Base-by-base conservation (phyloP, 371 early-diverging fungal genomes). In the Funneliformis caledonium region DNA sequence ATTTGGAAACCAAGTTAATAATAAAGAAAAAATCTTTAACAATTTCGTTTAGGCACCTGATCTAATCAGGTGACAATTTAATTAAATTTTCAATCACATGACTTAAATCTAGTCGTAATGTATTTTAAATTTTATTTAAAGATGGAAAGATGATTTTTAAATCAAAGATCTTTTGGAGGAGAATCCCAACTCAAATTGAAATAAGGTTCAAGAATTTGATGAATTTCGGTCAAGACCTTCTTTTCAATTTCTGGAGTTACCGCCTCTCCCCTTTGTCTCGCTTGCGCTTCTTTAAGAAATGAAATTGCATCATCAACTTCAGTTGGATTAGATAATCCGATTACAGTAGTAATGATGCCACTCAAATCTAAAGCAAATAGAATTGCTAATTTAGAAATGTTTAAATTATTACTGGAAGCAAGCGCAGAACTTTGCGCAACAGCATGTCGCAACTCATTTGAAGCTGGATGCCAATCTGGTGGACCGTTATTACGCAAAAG, bases 401-500 rank as follows among this genome's bases (percentile, higher is more conserved):
- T 82, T 16, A 88, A 72, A 5, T 87, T 85, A 43, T 84, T 78
- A 16, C 84, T 76, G 7, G 84, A 56, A n/a, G 89, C 83, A 0
- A 90, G 56, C 26, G 80, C 80, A 6, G 85, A 84, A 50, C 91
- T 90, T 52, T 89, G 78, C 47, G 84, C 81, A 52, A 90, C 92
- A 19, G 92, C 91, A 16, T 82, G 59, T 47, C 87, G 88, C 37
- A 94, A 83, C n/a, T 86, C 87, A 1, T 64, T 26, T 31, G 90
- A 90, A 11, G 94, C 94, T 14, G 95, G 95, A 76, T 95, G 95
- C 95, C 95, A 95, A 2, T 88, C 89, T 0, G 93, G 94, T 4
- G 91, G 89, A 12, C 85, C 85, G 0, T 84, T 85, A 19, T 87
- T 85, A 61, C 92, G 87, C 31, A 95, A 85, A 37, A 95, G 82